Base-by-base conservation (phyloP, 139 green algal species). In the Penium margaritaceum region DNA sequence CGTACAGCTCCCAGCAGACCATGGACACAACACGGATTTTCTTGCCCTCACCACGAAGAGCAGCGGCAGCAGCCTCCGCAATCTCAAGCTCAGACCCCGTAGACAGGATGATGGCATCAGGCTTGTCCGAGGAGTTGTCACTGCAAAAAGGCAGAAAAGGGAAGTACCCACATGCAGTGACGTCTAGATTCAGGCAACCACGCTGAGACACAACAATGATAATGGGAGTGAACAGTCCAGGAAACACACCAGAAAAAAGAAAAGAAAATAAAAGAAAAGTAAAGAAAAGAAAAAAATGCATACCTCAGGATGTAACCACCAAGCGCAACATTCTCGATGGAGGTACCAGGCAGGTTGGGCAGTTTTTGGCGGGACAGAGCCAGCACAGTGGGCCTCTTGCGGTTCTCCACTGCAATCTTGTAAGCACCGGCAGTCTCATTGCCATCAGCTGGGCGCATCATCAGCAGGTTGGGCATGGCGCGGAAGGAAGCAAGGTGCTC, bases 401-500 rank as follows among this genome's bases (percentile, higher is more conserved):
- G 85, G 61, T 86, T 86, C 67, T 83, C 75, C 14, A 84, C 35
- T 72, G 87, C 90, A 12, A 91, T 86, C 85, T 95, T 91, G 90
- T 98, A 99, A 38, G 83, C 81, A 44, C 89, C 94, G 12, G 90
- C 91, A 36, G 92, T 97, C 88, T 99, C 94, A 74, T 93, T 96
- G 67, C 93, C 94, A 66, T 95, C 94, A 43, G 87, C 89, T 21
- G 94, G 94, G 69, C 94, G 85, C 63, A 97, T 87, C 83, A 92
- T 96, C 38, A 94, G 78, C 80, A 97, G 96, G 90, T 97, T 93
- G 84, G 94, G 94, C 94, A 99, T 98, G 76, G 90, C 90, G 75
- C 94, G 90, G 91, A 97, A 97, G 57, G 86, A 94, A 14, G 90
- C 88, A 77, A 99, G 85, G 85, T 99, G 94, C 91, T 99, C 94